Evolutionary conservation across 2,329 filamentous ascomycete genomes (phyloP).

Genomic region (Hymenoscyphus linearis): DNA sequence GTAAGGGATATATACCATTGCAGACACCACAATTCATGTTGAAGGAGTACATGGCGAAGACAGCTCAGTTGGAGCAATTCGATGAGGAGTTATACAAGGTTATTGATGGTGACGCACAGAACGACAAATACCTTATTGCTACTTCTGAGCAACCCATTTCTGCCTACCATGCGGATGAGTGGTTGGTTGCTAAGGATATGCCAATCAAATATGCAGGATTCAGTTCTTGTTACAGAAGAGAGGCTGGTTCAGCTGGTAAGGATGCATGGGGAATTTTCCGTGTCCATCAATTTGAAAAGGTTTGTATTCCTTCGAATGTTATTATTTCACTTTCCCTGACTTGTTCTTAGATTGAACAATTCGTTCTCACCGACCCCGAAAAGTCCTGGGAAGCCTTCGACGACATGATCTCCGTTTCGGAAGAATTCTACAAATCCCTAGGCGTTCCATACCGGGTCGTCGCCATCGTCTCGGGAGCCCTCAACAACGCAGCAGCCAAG

Average conservation of each 20-base stretch:
- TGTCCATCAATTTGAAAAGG: constrained; percentile 97
- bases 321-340: constrained; percentile 9
- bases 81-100: constrained; percentile 99
- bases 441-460: constrained; percentile 88
- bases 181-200: constrained; percentile 77
- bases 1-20: constrained; percentile 74
- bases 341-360: constrained; percentile 62
- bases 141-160: constrained; percentile 95
- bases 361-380: constrained; percentile 75
- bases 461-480: constrained; percentile 88
- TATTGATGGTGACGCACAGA: constrained; percentile 75
- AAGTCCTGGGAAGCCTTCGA: constrained; percentile 93
- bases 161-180: constrained; percentile 88
- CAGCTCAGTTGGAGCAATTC: constrained; percentile 92
- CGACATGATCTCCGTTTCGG: constrained; percentile 82
- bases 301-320: constrained; percentile 29
- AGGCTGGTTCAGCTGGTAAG: constrained; percentile 85
- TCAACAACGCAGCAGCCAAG: constrained; percentile 86
- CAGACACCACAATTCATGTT: constrained; percentile 94
- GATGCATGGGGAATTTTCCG: constrained; percentile 98
- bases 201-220: constrained; percentile 91
- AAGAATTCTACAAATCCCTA: constrained; percentile 92
- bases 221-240: constrained; percentile 92
- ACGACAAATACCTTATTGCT: constrained; percentile 75
- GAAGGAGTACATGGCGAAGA: constrained; percentile 95